Conservation (phyloP, 2,329 filamentous ascomycete genomes). For the Fonsecaea pugnacius region DNA sequence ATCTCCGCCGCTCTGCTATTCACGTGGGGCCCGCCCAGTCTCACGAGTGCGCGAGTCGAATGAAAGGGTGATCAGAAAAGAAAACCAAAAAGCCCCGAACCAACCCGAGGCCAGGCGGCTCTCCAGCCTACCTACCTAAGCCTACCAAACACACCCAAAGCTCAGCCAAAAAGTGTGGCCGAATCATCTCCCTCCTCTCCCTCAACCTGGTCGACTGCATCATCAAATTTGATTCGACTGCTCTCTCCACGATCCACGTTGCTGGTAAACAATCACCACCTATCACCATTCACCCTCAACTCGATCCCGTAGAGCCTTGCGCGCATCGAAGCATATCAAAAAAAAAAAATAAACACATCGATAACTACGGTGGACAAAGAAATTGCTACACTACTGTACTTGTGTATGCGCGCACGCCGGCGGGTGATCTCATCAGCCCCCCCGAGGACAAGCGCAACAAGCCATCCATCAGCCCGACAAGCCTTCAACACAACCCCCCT, state of each 20-base stretch:
- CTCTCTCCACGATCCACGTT: conserved; percentile 29
- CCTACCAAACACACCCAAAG: background rate
- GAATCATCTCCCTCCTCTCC: conserved; percentile 24
- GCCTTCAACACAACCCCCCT: conserved; percentile 13
- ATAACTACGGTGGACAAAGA: background rate
- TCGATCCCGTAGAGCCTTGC: conserved; percentile 25
- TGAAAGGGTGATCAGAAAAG: conserved; percentile 1
- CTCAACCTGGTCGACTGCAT: conserved; percentile 14
- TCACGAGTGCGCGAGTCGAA: conserved; percentile 4
- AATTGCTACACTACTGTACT: background rate
- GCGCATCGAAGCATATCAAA: conserved; percentile 14
- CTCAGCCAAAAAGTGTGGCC: conserved; percentile 6
- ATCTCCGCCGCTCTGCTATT: background rate
- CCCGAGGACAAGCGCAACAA: conserved; percentile 15
- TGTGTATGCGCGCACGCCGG: conserved; percentile 10
- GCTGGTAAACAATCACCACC: conserved; percentile 32
- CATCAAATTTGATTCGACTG: conserved; percentile 32
- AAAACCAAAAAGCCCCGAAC: conserved; percentile 14
- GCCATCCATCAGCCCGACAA: conserved; percentile 21
- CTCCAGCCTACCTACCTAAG: conserved; percentile 14
- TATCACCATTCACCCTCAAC: conserved; percentile 25
- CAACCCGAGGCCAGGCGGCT: conserved; percentile 22
- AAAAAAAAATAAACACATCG: background rate
- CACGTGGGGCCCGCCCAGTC: conserved; percentile 25
- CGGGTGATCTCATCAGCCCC: conserved; percentile 30